Evolutionary conservation across 106 monocot genomes (phyloP), one percentile per base, ranked within the genome.

Genomic region (Hemerocallis citrina): DNA sequence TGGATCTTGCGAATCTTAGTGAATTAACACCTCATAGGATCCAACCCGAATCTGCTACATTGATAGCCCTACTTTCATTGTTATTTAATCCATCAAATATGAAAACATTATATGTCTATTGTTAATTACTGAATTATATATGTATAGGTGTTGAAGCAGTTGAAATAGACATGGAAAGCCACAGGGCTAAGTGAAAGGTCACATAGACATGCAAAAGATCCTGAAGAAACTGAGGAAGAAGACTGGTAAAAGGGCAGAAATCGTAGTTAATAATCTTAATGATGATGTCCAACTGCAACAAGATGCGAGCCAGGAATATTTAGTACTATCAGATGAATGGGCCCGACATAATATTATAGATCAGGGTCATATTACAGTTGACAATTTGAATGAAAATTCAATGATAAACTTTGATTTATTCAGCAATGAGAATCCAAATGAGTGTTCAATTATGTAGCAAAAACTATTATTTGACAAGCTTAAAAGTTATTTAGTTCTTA

Each of bases 171-270:
- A 85, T 76, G 77, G 42, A 74, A 17, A 28, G 12, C 9, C 31
- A 85, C 63, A 74, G 35, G 51, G 80, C 67, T 17, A 67, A 0
- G 70, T 85, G 28, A 76, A 41, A 1, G 85, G 85, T 0, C 21
- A 55, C 3, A 24, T 85, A 16, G 73, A 85, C 11, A 43, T 67
- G 2, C 33, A 76, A 48, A 85, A 77, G 63, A 12, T 77, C 7
- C 9, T 85, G 46, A 85, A 71, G 40, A 77, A 70, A 25, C 55
- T 85, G 28, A 70, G 40, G 67, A 77, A 80, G 63, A 76, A 74
- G 64, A 77, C 85, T 0, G 85, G 85, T 0, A 85, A 80, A 39
- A 73, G 29, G 32, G 85, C 47, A 25, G 74, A 80, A 29, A 68
- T 85, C 15, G 4, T 80, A n/a, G 46, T n/a, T n/a, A n/a, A 31